A percentile compares a stretch with the other conserved stretches of the same genome.
Evolutionary conservation across 129 eudicot genomes (phyloP).

Genomic region (Heracleum sosnowskyi): DNA sequence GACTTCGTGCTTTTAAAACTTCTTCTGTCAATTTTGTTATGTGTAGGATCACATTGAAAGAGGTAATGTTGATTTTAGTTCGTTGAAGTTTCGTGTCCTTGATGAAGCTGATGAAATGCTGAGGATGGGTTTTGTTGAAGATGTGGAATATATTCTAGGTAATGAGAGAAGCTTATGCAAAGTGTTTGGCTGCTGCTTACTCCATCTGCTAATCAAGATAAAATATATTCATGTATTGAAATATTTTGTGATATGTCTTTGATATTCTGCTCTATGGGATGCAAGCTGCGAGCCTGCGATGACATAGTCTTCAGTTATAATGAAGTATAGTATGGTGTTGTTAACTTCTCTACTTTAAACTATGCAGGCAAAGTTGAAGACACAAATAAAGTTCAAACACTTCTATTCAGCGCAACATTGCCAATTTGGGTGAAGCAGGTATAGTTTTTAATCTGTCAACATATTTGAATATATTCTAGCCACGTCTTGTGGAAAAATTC

Average conservation of each 20-base stretch:
- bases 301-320: not conserved
- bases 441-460: constrained; percentile 5
- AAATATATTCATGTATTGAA: not conserved
- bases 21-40: constrained; percentile 10
- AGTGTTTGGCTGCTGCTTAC: not conserved
- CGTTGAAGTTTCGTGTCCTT: constrained; percentile 79
- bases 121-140: constrained; percentile 95
- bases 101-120: constrained; percentile 99
- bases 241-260: not conserved
- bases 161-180: not conserved
- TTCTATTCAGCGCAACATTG: constrained; percentile 95
- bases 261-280: not conserved
- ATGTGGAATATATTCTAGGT: constrained; percentile 90
- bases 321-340: not conserved
- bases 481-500: not conserved
- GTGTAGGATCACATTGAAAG: constrained; percentile 79
- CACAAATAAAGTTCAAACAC: constrained; percentile 84
- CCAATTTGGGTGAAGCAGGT: constrained; percentile 94
- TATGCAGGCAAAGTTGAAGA: constrained; percentile 84
- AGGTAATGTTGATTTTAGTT: constrained; percentile 66
- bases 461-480: not conserved
- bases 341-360: not conserved
- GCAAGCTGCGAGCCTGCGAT: not conserved
- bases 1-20: not conserved
- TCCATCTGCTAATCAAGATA: not conserved